These are phyloP conservation scores for Citrus cavaleriei DNA, from an alignment of 345 rosid genomes.

Conservation along the genomic window DNA sequence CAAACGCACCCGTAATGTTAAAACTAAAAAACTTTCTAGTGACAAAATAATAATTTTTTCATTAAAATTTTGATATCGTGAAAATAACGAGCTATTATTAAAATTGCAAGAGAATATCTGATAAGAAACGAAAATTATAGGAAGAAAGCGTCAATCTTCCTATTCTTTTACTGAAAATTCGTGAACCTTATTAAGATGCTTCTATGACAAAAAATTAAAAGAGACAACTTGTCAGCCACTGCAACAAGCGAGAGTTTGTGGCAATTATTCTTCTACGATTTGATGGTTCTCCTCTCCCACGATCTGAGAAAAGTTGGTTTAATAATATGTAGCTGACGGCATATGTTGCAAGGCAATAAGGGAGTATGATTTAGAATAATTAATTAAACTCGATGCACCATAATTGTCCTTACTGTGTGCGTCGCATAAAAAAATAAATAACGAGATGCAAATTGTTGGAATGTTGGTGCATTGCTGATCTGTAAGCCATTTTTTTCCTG, in stretches of 20 bases:
- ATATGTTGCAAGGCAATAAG: background rate
- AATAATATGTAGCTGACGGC: background rate
- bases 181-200: background rate
- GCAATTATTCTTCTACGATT: constrained; percentile 4
- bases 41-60: too few species aligned
- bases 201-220: background rate
- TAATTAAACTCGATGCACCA: background rate
- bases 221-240: background rate
- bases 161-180: background rate
- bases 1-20: too few species aligned
- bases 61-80: too few species aligned
- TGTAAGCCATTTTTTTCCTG: constrained; percentile 12
- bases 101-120: too few species aligned
- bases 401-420: background rate
- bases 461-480: constrained; percentile 12
- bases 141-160: too few species aligned
- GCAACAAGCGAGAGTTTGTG: background rate
- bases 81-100: too few species aligned
- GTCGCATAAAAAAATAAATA: constrained; percentile 1
- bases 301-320: background rate
- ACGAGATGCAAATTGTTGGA: background rate
- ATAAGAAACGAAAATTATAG: too few species aligned
- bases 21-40: too few species aligned
- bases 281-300: background rate
- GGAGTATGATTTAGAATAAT: background rate